Percentiles rank a stretch among this genome's conserved stretches.
Conservation (phyloP, 2,329 filamentous ascomycete species). For the Verticillium nubilum region DNA sequence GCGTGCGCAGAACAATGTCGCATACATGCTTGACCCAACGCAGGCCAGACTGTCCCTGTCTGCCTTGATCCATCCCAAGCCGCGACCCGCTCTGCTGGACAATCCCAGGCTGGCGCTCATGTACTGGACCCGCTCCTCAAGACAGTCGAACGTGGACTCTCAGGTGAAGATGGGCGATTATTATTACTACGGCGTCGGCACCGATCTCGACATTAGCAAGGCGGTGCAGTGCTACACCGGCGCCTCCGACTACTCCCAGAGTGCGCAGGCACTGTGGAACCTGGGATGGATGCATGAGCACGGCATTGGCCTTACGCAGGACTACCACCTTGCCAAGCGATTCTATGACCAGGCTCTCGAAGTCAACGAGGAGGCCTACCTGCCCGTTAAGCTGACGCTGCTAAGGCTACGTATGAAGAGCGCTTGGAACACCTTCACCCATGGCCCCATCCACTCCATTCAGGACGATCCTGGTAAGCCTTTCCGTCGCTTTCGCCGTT, state of each 20-base stretch:
- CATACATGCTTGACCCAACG: slow-evolving; percentile 74
- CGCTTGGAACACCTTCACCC: slow-evolving; percentile 90
- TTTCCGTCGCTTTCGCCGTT: not conserved
- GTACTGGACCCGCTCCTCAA: slow-evolving; percentile 92
- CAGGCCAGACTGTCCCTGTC: slow-evolving; percentile 53
- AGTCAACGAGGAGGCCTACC: slow-evolving; percentile 87
- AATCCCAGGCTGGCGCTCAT: slow-evolving; percentile 67
- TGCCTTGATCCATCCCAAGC: slow-evolving; percentile 9
- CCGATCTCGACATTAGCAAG: slow-evolving; percentile 68
- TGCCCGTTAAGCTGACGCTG: slow-evolving; percentile 84
- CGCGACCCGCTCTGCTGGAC: slow-evolving; percentile 32
- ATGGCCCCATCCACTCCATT: slow-evolving; percentile 89
- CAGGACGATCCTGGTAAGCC: slow-evolving; percentile 79
- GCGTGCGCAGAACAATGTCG: slow-evolving; percentile 82
- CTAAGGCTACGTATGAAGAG: slow-evolving; percentile 79
- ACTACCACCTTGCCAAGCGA: slow-evolving; percentile 94
- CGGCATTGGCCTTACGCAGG: slow-evolving; percentile 84
- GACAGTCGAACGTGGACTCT: slow-evolving; percentile 88
- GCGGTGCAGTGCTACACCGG: slow-evolving; percentile 90
- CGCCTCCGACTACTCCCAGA: slow-evolving; percentile 85
- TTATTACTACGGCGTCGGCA: slow-evolving; percentile 79
- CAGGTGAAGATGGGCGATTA: slow-evolving; percentile 99
- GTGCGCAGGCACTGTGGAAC: slow-evolving; percentile 94
- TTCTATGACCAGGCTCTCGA: slow-evolving; percentile 92
- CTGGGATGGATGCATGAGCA: slow-evolving; percentile 99